Evolutionary conservation across 768 basidiomycete genomes (phyloP).

Genomic region (Amanita thiersii): DNA sequence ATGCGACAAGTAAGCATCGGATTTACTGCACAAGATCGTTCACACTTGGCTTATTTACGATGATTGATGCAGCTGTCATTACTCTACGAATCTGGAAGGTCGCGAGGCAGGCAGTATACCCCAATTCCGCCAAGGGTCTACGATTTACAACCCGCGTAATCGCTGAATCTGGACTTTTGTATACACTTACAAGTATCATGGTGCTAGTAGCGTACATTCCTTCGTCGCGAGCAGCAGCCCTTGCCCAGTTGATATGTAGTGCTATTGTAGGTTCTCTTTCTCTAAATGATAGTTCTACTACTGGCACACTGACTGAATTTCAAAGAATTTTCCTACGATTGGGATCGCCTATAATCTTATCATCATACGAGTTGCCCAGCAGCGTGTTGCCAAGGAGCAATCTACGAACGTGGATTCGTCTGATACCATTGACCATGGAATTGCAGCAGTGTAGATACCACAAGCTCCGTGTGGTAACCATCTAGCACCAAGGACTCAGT

Average conservation of each 20-base stretch:
- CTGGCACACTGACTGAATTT: not conserved
- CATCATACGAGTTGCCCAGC: conserved; percentile 3
- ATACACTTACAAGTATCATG: conserved; percentile 4
- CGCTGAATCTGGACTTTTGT: conserved; percentile 5
- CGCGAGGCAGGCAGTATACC: not conserved
- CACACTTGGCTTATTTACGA: not conserved
- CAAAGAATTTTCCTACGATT: not conserved
- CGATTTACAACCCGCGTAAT: not conserved
- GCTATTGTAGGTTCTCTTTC: not conserved
- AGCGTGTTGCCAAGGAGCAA: no score
- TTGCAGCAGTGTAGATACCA: no score
- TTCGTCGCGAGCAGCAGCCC: not conserved
- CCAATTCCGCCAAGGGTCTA: not conserved
- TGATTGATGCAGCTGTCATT: conserved; percentile 1
- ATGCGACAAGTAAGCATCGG: conserved; percentile 6
- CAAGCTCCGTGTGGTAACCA: no score
- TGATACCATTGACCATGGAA: no score
- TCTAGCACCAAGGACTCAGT: no score
- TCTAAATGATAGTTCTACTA: no score
- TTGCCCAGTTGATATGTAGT: not conserved
- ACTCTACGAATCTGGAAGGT: conserved; percentile 1
- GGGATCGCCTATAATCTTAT: conserved; percentile 8
- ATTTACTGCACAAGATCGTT: not conserved
- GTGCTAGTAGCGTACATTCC: not conserved
- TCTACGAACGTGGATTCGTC: no score